phyloP scores from a whole-genome alignment of 2,329 filamentous ascomycete genomes.

The Chalaropsis ovoidea region DNA sequence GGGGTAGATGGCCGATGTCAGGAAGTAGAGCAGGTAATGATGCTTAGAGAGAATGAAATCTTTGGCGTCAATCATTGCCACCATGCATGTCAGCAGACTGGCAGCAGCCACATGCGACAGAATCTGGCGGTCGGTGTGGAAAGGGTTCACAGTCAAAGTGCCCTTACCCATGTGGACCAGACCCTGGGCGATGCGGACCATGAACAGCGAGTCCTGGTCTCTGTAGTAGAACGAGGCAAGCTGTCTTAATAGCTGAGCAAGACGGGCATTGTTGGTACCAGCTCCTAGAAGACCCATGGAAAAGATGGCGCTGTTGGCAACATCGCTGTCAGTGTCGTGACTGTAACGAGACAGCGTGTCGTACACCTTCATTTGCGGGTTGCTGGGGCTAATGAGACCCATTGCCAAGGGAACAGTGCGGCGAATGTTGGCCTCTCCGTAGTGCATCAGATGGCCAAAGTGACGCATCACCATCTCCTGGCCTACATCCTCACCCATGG shows the following conservation, averaged over 20 bases:
- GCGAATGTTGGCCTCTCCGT: conserved; percentile 92
- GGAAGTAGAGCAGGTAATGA: conserved; percentile 95
- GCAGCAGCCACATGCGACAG: conserved; percentile 84
- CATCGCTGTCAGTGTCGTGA: conserved; percentile 97
- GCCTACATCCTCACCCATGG: conserved; percentile 96
- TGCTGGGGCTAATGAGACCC: conserved; percentile 92
- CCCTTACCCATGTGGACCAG: conserved; percentile 99
- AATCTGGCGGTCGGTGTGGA: conserved; percentile 96
- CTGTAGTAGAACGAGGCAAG: conserved; percentile 97
- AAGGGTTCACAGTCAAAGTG: conserved; percentile 90
- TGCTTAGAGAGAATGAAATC: conserved; percentile 57
- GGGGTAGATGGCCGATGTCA: conserved; percentile 93
- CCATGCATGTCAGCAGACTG: conserved; percentile 77
- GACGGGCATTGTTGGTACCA: conserved; percentile 92
- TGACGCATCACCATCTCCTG: conserved; percentile 98
- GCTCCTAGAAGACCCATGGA: conserved; percentile 96
- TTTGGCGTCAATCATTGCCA: conserved; percentile 93
- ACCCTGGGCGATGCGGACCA: conserved; percentile 97
- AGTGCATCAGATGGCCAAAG: conserved; percentile 98
- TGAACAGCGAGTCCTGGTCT: conserved; percentile 91
- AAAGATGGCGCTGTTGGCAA: conserved; percentile 97
- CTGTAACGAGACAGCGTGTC: conserved; percentile 95
- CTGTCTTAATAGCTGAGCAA: conserved; percentile 88
- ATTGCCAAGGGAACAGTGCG: conserved; percentile 92
- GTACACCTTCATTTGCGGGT: conserved; percentile 99